These are phyloP conservation scores for Chaetomiaceae sp. DNA, from an alignment of 2,329 filamentous ascomycete genomes.

Conservation along the genomic window DNA sequence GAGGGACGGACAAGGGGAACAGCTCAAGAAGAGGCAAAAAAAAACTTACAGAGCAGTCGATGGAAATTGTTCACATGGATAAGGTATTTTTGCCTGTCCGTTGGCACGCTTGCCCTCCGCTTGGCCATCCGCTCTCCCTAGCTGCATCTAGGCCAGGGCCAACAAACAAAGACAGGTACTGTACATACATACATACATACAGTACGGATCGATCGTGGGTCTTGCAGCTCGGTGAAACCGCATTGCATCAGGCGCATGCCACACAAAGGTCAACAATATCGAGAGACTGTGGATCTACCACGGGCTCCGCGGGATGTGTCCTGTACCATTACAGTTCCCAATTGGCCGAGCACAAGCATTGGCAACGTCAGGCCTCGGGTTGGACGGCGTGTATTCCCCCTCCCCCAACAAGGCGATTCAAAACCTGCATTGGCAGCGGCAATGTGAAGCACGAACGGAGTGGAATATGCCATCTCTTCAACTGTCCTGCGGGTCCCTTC, in stretches of 20 bases:
- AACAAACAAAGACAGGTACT: too few species aligned
- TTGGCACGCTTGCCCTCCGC: neutral
- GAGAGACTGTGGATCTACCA: neutral
- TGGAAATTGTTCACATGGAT: neutral
- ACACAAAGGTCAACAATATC: too few species aligned
- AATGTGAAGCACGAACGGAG: too few species aligned
- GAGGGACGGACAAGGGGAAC: neutral
- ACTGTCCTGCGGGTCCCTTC: neutral
- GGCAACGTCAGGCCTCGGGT: neutral
- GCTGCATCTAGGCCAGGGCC: too few species aligned
- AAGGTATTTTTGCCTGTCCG: neutral
- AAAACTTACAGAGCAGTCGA: neutral
- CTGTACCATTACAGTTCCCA: too few species aligned
- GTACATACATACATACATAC: too few species aligned
- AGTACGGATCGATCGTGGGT: too few species aligned
- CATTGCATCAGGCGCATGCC: neutral
- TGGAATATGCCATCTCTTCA: neutral
- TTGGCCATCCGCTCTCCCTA: neutral
- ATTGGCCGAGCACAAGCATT: neutral
- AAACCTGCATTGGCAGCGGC: too few species aligned
- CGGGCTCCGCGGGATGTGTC: too few species aligned
- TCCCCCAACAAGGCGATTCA: too few species aligned
- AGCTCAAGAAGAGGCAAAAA: neutral
- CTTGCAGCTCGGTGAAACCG: neutral
- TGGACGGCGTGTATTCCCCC: too few species aligned